phyloP scores from a whole-genome alignment of 768 basidiomycete species.

The Holtermannia corniformis region DNA sequence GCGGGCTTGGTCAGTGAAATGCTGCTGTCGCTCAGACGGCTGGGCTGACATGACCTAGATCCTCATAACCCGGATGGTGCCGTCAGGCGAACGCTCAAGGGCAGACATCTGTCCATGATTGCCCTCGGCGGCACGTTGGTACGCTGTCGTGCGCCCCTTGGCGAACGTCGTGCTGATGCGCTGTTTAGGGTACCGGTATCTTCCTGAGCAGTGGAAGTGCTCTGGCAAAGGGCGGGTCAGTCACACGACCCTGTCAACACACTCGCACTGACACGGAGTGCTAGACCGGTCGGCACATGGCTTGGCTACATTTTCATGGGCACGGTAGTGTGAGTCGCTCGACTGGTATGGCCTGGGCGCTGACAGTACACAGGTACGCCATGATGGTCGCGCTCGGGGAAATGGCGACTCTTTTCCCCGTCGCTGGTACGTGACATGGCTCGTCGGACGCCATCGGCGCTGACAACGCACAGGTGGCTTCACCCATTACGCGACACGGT shows the following conservation, averaged over 20 bases:
- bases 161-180: background rate
- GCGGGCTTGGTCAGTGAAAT: background rate
- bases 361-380: slow-evolving; percentile 18
- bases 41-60: background rate
- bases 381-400: slow-evolving; percentile 39
- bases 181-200: background rate
- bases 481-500: slow-evolving; percentile 46
- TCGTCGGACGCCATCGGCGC: background rate
- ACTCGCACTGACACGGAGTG: slow-evolving; percentile 24
- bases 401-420: slow-evolving; percentile 40
- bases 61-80: slow-evolving; percentile 11
- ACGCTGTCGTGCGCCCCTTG: too few relatives aligned
- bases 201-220: background rate
- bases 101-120: slow-evolving; percentile 41
- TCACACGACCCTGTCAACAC: background rate
- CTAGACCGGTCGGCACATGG: slow-evolving; percentile 39
- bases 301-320: slow-evolving; percentile 37
- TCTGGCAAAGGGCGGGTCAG: background rate
- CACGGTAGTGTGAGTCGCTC: slow-evolving; percentile 23
- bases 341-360: background rate
- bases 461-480: slow-evolving; percentile 29
- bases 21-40: background rate
- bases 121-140: slow-evolving; percentile 39
- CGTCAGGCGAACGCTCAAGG: slow-evolving; percentile 37
- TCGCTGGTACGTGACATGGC: slow-evolving; percentile 20